phyloP scores from a whole-genome alignment of 2,329 filamentous ascomycete genomes.

The Pseudogymnoascus sp. region DNA sequence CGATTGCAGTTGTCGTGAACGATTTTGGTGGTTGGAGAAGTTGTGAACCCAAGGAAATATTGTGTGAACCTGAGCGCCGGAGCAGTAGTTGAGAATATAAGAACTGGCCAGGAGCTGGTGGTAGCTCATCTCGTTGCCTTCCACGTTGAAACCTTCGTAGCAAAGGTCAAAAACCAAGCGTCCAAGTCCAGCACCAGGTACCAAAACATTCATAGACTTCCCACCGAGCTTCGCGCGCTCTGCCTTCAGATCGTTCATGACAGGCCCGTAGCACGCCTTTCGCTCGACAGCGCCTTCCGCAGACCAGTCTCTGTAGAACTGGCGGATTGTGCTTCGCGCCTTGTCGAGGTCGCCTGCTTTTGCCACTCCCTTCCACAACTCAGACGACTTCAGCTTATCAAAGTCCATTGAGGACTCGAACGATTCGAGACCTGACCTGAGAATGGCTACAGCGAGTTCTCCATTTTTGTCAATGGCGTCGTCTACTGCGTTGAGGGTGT shows the following conservation, averaged over 20 bases:
- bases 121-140: conserved; percentile 95
- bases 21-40: conserved; percentile 76
- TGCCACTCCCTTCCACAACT: conserved; percentile 62
- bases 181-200: conserved; percentile 85
- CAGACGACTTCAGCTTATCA: conserved; percentile 19
- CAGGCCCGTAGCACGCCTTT: conserved; percentile 66
- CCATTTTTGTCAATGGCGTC: conserved; percentile 85
- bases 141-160: conserved; percentile 60
- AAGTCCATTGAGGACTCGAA: conserved; percentile 40
- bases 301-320: conserved; percentile 95
- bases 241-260: conserved; percentile 56
- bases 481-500: conserved; percentile 71
- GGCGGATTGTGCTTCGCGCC: conserved; percentile 81
- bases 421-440: conserved; percentile 58
- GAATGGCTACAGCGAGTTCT: conserved; percentile 70
- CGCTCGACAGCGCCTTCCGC: conserved; percentile 67
- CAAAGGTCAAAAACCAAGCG: conserved; percentile 84
- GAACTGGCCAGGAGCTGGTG: conserved; percentile 86
- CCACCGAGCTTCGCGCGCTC: conserved; percentile 32
- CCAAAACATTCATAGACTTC: conserved; percentile 55
- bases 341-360: conserved; percentile 77
- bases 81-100: conserved; percentile 64
- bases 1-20: conserved; percentile 65
- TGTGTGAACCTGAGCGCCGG: conserved; percentile 52
- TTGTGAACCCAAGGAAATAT: conserved; percentile 80